phyloP scores from a whole-genome alignment of 768 basidiomycete genomes.

The Lactarius pseudohatsudake region DNA sequence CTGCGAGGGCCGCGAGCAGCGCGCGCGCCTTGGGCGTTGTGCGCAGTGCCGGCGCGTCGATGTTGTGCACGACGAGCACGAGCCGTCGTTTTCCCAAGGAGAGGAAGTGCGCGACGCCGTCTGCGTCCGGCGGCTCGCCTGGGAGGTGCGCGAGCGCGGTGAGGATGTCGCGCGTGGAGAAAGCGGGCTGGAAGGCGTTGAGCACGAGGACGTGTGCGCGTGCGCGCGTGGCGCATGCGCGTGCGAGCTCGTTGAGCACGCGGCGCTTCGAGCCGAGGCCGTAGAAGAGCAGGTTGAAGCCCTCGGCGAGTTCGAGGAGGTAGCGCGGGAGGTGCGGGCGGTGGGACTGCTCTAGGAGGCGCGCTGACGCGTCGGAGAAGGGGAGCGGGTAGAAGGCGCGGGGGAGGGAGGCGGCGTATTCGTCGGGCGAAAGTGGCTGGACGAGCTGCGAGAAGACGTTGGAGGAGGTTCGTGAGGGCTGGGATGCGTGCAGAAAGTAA shows the following conservation, averaged over 20 bases:
- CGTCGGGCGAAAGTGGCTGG: constrained; percentile 66
- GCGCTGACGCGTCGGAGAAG: constrained; percentile 38
- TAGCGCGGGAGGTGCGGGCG: constrained; percentile 56
- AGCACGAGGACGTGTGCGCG: constrained; percentile 72
- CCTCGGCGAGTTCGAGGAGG: constrained; percentile 69
- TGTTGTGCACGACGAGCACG: constrained; percentile 84
- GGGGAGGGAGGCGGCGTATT: constrained; percentile 45
- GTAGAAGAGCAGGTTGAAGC: constrained; percentile 87
- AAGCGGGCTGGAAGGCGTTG: constrained; percentile 74
- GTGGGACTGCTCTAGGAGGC: constrained; percentile 33
- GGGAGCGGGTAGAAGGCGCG: constrained; percentile 33
- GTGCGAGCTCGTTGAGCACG: constrained; percentile 74
- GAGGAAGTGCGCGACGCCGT: constrained; percentile 69
- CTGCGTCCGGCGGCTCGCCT: constrained; percentile 45
- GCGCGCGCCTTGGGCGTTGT: constrained; percentile 55
- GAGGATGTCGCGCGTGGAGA: constrained; percentile 57
- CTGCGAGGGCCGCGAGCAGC: constrained; percentile 68
- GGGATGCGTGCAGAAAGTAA: constrained; percentile 69
- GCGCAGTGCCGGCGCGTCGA: constrained; percentile 76
- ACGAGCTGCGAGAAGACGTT: constrained; percentile 78
- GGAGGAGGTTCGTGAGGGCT: constrained; percentile 69
- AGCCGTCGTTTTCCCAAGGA: constrained; percentile 48
- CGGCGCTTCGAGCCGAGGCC: constrained; percentile 87
- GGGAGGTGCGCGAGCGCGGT: constrained; percentile 36
- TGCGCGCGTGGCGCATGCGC: constrained; percentile 47